Evolutionary conservation across 2,329 filamentous ascomycete species (phyloP).

Genomic region (Leptographium lundbergii): DNA sequence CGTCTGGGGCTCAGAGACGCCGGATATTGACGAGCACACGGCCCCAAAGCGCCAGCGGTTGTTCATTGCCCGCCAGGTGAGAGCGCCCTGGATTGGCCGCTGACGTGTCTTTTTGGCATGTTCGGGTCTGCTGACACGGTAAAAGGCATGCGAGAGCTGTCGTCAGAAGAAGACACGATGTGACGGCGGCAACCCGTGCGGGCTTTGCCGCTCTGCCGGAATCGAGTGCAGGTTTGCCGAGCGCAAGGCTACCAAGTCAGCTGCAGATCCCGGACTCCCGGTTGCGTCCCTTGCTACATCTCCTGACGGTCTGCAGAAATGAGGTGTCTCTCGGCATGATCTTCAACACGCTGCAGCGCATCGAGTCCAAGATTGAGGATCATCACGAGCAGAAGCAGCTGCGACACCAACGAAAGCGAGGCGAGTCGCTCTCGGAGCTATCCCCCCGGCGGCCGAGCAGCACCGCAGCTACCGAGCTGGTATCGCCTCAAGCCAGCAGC

Average conservation of each 20-base stretch:
- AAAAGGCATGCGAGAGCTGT: conserved; percentile 38
- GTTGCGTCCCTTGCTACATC: background rate
- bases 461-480: background rate
- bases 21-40: conserved; percentile 6
- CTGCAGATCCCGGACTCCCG: background rate
- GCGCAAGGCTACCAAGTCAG: conserved; percentile 36
- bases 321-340: conserved; percentile 41
- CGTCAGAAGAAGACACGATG: conserved; percentile 40
- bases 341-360: conserved; percentile 38
- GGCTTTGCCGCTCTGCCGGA: conserved; percentile 34
- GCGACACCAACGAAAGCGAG: background rate
- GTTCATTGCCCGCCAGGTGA: conserved; percentile 13
- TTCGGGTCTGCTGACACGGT: background rate
- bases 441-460: background rate
- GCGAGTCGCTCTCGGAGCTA: background rate
- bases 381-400: background rate
- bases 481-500: background rate
- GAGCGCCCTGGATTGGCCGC: background rate
- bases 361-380: conserved; percentile 38
- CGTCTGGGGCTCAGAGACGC: conserved; percentile 9
- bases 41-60: conserved; percentile 11
- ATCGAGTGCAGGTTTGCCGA: conserved; percentile 39
- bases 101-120: background rate
- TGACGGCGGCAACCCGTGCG: conserved; percentile 41
- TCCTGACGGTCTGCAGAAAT: conserved; percentile 21